These are phyloP conservation scores for Calamus simplicifolius DNA, from an alignment of 176 grass and related monocot genomes.

Conservation along the genomic window DNA sequence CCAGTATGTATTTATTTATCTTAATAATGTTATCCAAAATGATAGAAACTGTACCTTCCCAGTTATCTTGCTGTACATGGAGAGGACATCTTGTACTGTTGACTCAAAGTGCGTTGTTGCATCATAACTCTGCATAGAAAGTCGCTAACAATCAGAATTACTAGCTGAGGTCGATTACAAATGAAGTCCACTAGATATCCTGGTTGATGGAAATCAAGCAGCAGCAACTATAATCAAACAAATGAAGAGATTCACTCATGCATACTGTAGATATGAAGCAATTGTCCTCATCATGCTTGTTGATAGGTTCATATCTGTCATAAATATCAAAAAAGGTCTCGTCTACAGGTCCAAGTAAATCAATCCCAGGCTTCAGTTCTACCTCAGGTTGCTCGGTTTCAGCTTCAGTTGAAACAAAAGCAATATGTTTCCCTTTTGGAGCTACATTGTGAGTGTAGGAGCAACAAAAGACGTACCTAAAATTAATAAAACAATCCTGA, in stretches of 20 bases:
- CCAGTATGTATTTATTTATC: too few species aligned
- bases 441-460: slow-evolving; percentile 94
- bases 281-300: slow-evolving; percentile 51
- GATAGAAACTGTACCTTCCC: slow-evolving; percentile 59
- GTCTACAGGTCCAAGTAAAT: slow-evolving; percentile 77
- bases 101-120: slow-evolving; percentile 93
- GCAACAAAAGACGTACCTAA: slow-evolving; percentile 93
- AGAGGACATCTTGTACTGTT: slow-evolving; percentile 73
- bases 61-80: slow-evolving; percentile 84
- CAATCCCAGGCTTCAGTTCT: slow-evolving; percentile 85
- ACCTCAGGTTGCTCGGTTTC: slow-evolving; percentile 85
- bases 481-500: too few species aligned
- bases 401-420: slow-evolving; percentile 91
- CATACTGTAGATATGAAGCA: slow-evolving; percentile 83
- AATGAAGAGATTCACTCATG: not conserved
- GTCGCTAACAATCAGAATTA: not conserved
- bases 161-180: not conserved
- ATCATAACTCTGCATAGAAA: slow-evolving; percentile 76
- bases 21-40: too few species aligned
- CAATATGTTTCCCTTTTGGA: slow-evolving; percentile 88
- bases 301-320: slow-evolving; percentile 66
- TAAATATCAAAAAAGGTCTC: slow-evolving; percentile 96
- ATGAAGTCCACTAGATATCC: not conserved
- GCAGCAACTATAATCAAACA: too few species aligned
- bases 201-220: too few species aligned